Base-by-base conservation (phyloP, 75 land plant species). In the Selaginella tamariscina region DNA sequence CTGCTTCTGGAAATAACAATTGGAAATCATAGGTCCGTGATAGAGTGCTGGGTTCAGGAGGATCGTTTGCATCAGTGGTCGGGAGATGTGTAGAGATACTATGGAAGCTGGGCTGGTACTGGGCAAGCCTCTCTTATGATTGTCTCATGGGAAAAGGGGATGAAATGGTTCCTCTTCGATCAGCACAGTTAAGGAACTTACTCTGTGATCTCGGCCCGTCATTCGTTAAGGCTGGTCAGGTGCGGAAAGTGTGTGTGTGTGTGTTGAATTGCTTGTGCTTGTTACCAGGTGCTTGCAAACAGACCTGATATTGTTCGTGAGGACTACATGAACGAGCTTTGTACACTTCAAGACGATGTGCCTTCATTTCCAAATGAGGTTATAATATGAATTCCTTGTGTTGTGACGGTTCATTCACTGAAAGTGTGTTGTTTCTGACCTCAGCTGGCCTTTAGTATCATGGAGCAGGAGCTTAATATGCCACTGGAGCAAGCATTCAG, bases 281-380 rank as follows among this genome's bases (percentile, higher is more conserved):
- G 26, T 64, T 31, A 54, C 33, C 78, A 93, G 98, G 98, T 94
- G 54, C 79, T 94, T 63, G 98, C 98, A 24, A 94, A 87, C 72
- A 83, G 98, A 54, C 98, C 98, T 31, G 98, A 94, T 76, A 94
- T 94, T 24, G 77, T 94, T 23, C 87, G 98, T 64, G 88, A 89
- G 73, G 98, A 94, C 78, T 94, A 94, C 68, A 94, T 94, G 98
- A 94, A 83, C 77, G 98, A 94, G 69, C 91, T 94, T 22, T 94
- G 98, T 78, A 85, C 77, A 56, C 84, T 94, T 72, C 98, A 94
- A 74, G 98, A 94, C 80, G 98, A 94, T 73, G 98, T 94, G 56
- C 98, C 98, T 32, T 65, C 98, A 32, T 94, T 94, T 66, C 87
- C 98, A 26, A 89, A 90, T 74, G 70, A 94, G 96, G 98, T 89